Conservation (phyloP, 352 stramenopile genomes). For the Phytopythium helicoides region DNA sequence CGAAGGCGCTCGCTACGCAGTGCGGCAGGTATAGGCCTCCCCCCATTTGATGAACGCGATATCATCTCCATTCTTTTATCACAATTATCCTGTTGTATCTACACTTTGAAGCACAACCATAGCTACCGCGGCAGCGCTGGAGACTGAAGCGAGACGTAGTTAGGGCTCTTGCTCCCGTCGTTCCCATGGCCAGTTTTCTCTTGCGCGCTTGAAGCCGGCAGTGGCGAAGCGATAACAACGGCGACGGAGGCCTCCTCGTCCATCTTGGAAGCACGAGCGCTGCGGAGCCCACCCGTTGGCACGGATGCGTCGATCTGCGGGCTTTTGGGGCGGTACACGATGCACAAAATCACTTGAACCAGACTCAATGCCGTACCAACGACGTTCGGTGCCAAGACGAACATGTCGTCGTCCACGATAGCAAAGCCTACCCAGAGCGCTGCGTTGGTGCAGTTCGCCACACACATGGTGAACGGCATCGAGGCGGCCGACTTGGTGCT, state of each 20-base stretch:
- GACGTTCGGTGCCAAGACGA: conserved; percentile 30
- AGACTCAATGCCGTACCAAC: conserved; percentile 17
- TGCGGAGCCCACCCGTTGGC: background rate
- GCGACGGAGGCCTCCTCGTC: conserved; percentile 1
- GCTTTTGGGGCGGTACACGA: conserved; percentile 13
- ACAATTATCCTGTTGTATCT: background rate
- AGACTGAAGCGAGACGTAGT: background rate
- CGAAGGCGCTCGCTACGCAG: background rate
- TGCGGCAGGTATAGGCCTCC: background rate
- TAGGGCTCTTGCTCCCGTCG: background rate
- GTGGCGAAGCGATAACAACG: background rate
- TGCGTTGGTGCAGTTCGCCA: conserved; percentile 37
- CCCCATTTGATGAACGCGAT: background rate
- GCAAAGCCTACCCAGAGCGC: conserved; percentile 38
- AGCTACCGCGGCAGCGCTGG: background rate
- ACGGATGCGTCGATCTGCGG: conserved; percentile 1
- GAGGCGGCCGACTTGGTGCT: conserved; percentile 33
- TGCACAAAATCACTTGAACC: conserved; percentile 11
- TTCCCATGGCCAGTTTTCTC: background rate
- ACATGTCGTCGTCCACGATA: conserved; percentile 21
- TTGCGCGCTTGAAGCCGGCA: background rate
- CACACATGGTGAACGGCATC: conserved; percentile 44
- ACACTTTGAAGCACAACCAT: background rate
- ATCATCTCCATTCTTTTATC: background rate
- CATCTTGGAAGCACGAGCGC: conserved; percentile 1